These are phyloP conservation scores for Bathelium albidoporum DNA, from an alignment of 495 filamentous ascomycete genomes.

Conservation along the genomic window DNA sequence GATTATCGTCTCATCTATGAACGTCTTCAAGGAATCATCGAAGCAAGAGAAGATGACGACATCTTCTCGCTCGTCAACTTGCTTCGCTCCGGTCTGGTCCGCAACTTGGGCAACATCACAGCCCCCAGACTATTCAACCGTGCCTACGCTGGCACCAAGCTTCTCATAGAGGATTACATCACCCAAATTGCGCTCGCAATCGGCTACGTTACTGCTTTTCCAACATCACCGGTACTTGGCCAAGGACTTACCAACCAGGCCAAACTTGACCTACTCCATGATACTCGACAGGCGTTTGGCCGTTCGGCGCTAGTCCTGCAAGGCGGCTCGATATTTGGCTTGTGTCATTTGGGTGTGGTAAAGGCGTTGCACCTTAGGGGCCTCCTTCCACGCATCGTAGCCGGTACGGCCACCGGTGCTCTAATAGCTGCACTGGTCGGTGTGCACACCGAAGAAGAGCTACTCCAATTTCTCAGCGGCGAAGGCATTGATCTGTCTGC, in stretches of 20 bases:
- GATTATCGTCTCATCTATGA: slow-evolving; percentile 81
- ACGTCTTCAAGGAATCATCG: slow-evolving; percentile 59
- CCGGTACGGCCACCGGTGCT: slow-evolving; percentile 82
- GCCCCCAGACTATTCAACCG: slow-evolving; percentile 73
- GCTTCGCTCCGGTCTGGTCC: slow-evolving; percentile 74
- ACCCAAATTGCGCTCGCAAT: slow-evolving; percentile 71
- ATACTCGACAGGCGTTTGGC: slow-evolving; percentile 84
- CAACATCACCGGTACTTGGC: slow-evolving; percentile 46
- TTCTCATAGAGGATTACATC: slow-evolving; percentile 84
- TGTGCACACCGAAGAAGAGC: slow-evolving; percentile 79
- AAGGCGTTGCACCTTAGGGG: slow-evolving; percentile 80
- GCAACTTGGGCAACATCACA: slow-evolving; percentile 87
- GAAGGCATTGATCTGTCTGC: slow-evolving; percentile 75
- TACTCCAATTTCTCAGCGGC: slow-evolving; percentile 63
- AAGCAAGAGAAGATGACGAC: slow-evolving; percentile 66
- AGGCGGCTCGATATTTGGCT: slow-evolving; percentile 82
- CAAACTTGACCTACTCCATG: slow-evolving; percentile 80
- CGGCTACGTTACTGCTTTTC: slow-evolving; percentile 61
- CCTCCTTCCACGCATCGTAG: slow-evolving; percentile 79
- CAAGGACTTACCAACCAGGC: slow-evolving; percentile 64
- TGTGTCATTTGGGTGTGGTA: slow-evolving; percentile 86
- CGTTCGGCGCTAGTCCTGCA: slow-evolving; percentile 78
- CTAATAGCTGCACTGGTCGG: slow-evolving; percentile 84
- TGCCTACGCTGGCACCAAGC: slow-evolving; percentile 81
- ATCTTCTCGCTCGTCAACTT: slow-evolving; percentile 65